These are phyloP conservation scores for Xanthoceras sorbifolium DNA, from an alignment of 345 rosid genomes.

Conservation along the genomic window DNA sequence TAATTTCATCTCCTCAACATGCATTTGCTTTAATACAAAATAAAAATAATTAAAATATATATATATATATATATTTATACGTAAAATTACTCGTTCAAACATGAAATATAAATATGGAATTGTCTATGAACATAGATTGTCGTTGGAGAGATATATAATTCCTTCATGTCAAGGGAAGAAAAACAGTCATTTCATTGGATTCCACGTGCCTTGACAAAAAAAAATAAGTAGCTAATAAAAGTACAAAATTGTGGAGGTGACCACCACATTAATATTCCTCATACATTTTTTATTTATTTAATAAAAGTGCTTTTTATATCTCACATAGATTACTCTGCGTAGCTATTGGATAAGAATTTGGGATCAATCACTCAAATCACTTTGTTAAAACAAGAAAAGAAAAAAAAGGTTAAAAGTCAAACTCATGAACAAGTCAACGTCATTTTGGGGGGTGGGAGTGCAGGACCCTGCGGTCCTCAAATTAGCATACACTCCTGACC, in stretches of 20 bases:
- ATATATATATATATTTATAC: too few species aligned
- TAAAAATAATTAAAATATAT: too few species aligned
- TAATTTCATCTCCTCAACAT: too few species aligned
- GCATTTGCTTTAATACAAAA: not conserved
- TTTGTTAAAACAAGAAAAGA: not conserved
- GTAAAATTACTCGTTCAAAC: too few species aligned
- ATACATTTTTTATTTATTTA: too few species aligned
- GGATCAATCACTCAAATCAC: not conserved
- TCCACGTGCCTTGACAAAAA: not conserved
- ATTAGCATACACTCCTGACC: conserved; percentile 38
- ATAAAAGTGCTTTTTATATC: not conserved
- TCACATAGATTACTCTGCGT: not conserved
- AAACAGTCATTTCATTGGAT: conserved; percentile 17
- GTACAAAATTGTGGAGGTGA: conserved; percentile 3
- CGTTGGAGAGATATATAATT: not conserved
- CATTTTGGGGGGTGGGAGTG: not conserved
- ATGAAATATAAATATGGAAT: too few species aligned
- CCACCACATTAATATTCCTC: not conserved
- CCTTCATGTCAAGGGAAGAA: not conserved
- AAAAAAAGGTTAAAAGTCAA: conserved; percentile 26
- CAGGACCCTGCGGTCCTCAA: conserved; percentile 31
- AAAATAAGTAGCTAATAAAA: not conserved
- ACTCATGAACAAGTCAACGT: conserved; percentile 37
- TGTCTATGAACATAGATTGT: too few species aligned
- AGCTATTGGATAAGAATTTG: not conserved